Evolutionary conservation across 1,284 basidiomycete genomes (phyloP), one percentile per base, ranked within the genome.

Genomic region (Taiwanofungus camphoratus): DNA sequence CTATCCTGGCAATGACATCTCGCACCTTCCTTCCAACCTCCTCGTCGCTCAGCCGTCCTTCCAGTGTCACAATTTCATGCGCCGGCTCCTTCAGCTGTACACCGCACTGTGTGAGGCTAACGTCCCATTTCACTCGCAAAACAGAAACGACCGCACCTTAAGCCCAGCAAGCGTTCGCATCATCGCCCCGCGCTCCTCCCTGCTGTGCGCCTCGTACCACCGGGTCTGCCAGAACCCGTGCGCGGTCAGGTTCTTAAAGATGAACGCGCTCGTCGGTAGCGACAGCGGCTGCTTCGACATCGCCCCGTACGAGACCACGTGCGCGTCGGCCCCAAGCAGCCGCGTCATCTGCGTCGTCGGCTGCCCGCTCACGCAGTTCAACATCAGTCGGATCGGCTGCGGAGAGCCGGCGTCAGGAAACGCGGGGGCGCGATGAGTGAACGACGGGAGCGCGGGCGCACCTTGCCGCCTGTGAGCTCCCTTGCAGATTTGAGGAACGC

Each of bases 221-320:
- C 73, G 70, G 44, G 69, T 77, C 60, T 87, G 82, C 86, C 85
- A 88, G 61, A 85, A 89, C 8, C 87, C 87, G 39, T 79, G 79
- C 4, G 73, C 70, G 0, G 70, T 77, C 44, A 90, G 65, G 56
- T 87, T 82, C 52, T 81, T 87, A 70, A 92, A 93, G 49, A 92
- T 91, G 63, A 88, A 82, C 13, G 82, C 64, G 0, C 83, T 83
- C 0, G 86, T 84, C 1, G 90, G 85, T n/a, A 93, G 59, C 2
- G 75, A 73, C 8, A 92, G 63, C 1, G 89, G 87, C 41, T 83
- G 74, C 60, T 85, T 89, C 3, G 88, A 86, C 90, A 93, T 92
- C 5, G 84, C 89, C 20, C 90, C 90, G 48, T 92, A 93, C 0
- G 91, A 88, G 7, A 92, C 84, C 2, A 91, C 66, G 51, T 83